Conservation (phyloP, 2,329 filamentous ascomycete genomes). For the Phyllosticta citribraziliensis region DNA sequence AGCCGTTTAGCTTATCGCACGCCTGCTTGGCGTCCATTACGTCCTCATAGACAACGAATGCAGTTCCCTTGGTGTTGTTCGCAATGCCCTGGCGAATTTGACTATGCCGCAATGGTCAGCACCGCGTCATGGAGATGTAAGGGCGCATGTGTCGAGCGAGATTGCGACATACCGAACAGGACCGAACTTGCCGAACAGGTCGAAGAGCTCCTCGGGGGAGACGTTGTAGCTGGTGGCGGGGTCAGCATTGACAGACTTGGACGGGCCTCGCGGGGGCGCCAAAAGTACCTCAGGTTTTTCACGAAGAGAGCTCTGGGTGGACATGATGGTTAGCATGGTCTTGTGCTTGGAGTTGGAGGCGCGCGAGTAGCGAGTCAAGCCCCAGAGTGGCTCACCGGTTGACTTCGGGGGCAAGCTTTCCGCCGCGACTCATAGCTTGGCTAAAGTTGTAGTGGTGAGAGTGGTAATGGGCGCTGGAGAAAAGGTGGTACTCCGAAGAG, state of each 20-base stretch:
- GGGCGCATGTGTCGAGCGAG: slow-evolving; percentile 11
- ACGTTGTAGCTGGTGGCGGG: slow-evolving; percentile 75
- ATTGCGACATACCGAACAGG: slow-evolving; percentile 67
- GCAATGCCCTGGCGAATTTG: slow-evolving; percentile 98
- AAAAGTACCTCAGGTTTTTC: slow-evolving; percentile 85
- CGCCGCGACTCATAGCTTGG: slow-evolving; percentile 86
- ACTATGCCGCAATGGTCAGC: slow-evolving; percentile 37
- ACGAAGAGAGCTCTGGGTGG: slow-evolving; percentile 87
- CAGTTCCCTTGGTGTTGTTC: slow-evolving; percentile 94
- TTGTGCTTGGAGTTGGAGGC: slow-evolving; percentile 13
- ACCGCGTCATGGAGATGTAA: background rate
- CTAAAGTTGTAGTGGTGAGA: slow-evolving; percentile 13
- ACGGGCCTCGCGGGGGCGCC: background rate
- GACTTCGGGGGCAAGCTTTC: slow-evolving; percentile 98
- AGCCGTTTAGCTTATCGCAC: slow-evolving; percentile 98
- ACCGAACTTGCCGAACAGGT: slow-evolving; percentile 96
- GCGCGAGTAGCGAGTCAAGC: slow-evolving; percentile 12
- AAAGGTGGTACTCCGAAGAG: slow-evolving; percentile 12
- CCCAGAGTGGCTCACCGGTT: slow-evolving; percentile 61
- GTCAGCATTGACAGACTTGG: slow-evolving; percentile 13
- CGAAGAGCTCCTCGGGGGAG: slow-evolving; percentile 93
- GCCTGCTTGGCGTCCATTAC: slow-evolving; percentile 97
- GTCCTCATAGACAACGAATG: slow-evolving; percentile 99
- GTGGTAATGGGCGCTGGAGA: slow-evolving; percentile 10
- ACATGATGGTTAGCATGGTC: slow-evolving; percentile 19